phyloP scores from a whole-genome alignment of 2,329 filamentous ascomycete genomes.

The Dactylonectria estremocensis region DNA sequence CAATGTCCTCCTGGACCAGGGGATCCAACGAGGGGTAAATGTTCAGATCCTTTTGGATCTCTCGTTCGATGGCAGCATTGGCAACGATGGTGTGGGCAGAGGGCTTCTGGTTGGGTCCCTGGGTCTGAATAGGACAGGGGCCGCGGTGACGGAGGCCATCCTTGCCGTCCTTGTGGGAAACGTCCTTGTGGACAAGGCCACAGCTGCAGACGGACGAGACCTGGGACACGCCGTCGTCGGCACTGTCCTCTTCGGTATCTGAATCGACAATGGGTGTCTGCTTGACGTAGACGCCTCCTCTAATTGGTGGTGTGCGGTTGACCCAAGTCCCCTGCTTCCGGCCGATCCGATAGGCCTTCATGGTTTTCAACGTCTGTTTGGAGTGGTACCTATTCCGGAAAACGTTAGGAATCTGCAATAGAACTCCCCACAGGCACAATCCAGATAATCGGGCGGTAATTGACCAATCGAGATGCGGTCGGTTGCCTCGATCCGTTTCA shows the following conservation, averaged over 20 bases:
- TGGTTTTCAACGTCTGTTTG: slow-evolving; percentile 65
- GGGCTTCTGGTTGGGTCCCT: slow-evolving; percentile 20
- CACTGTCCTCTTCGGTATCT: slow-evolving; percentile 40
- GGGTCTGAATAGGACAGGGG: slow-evolving; percentile 2
- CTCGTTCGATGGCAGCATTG: slow-evolving; percentile 42
- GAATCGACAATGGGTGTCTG: slow-evolving; percentile 36
- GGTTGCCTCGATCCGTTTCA: slow-evolving; percentile 2
- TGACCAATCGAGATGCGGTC: slow-evolving; percentile 36
- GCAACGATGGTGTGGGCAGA: slow-evolving; percentile 34
- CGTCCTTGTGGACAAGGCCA: slow-evolving; percentile 23
- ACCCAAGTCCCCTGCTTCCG: slow-evolving; percentile 70
- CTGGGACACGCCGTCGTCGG: slow-evolving; percentile 37
- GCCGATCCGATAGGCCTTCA: slow-evolving; percentile 74
- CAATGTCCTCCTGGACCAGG: slow-evolving; percentile 68
- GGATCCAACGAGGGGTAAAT: slow-evolving; percentile 69
- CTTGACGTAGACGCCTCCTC: slow-evolving; percentile 60
- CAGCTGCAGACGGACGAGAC: slow-evolving; percentile 40
- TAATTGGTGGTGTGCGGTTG: slow-evolving; percentile 73
- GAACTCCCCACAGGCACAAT: slow-evolving; percentile 19
- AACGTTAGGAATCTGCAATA: slow-evolving; percentile 36
- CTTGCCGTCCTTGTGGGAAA: slow-evolving; percentile 2
- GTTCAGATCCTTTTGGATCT: slow-evolving; percentile 52
- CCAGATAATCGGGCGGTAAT: neutral
- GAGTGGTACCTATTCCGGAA: slow-evolving; percentile 68
- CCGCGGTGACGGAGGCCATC: slow-evolving; percentile 28